Conservation (phyloP, 345 rosid species). For the Anastatica hierochuntica region DNA sequence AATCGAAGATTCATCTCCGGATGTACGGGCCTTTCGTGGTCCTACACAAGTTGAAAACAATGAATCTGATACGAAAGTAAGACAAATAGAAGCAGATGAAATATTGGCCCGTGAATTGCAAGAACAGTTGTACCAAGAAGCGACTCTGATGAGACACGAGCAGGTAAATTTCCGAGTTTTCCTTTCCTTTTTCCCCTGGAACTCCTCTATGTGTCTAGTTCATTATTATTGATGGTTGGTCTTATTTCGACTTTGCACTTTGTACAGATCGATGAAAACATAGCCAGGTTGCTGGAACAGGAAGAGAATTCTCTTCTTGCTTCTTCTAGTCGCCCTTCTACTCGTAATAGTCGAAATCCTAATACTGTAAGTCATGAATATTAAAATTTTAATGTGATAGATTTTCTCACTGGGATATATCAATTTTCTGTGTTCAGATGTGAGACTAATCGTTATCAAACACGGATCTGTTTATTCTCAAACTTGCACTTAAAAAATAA, state of each 20-base stretch:
- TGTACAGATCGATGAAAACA: slow-evolving; percentile 51
- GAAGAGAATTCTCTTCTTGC: slow-evolving; percentile 38
- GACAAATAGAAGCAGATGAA: slow-evolving; percentile 93
- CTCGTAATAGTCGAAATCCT: slow-evolving; percentile 18
- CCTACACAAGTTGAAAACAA: slow-evolving; percentile 23
- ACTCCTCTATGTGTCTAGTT: not conserved
- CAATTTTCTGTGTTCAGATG: not conserved
- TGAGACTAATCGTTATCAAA: too few relatives aligned
- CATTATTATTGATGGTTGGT: not conserved
- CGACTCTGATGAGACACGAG: slow-evolving; percentile 21
- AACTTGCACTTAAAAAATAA: too few relatives aligned
- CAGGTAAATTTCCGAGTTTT: slow-evolving; percentile 33
- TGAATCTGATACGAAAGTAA: slow-evolving; percentile 44
- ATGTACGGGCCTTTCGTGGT: slow-evolving; percentile 18
- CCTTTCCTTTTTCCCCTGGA: not conserved
- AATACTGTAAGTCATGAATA: slow-evolving; percentile 34
- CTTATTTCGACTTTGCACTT: not conserved
- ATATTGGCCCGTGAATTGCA: slow-evolving; percentile 79
- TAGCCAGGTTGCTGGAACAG: slow-evolving; percentile 55
- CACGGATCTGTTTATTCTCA: too few relatives aligned
- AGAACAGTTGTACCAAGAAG: slow-evolving; percentile 72
- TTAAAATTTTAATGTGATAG: not conserved
- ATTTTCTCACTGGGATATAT: not conserved
- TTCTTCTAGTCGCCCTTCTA: slow-evolving; percentile 24
- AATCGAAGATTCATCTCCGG: slow-evolving; percentile 40